A percentile compares a stretch with the other conserved stretches of the same genome.
These are phyloP conservation scores for Neurospora tetrasperma DNA, from an alignment of 495 filamentous ascomycete species.

Conservation along the genomic window DNA sequence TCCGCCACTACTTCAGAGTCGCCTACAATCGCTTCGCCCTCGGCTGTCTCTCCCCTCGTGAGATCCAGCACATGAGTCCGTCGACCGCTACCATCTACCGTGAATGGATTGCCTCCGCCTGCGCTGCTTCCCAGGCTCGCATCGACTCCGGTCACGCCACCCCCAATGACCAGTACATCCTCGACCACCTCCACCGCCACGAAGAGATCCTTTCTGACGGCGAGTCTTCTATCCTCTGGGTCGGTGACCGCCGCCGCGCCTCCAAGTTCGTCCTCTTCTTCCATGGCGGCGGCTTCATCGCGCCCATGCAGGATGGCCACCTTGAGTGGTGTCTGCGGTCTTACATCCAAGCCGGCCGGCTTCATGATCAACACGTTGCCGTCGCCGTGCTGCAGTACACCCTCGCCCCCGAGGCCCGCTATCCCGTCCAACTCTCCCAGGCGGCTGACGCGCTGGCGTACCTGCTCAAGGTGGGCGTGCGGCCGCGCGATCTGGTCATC, in stretches of 20 bases:
- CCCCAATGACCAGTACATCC: conserved; percentile 6
- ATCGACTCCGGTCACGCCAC: neutral
- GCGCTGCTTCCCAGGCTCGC: neutral
- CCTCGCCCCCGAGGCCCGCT: conserved; percentile 16
- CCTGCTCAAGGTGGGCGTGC: conserved; percentile 13
- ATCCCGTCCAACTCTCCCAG: conserved; percentile 21
- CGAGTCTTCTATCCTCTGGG: conserved; percentile 18
- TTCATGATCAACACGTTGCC: conserved; percentile 9
- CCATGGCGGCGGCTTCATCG: conserved; percentile 25
- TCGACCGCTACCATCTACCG: conserved; percentile 6
- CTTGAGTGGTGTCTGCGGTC: conserved; percentile 20
- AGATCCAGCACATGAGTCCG: conserved; percentile 12
- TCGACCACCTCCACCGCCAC: conserved; percentile 5
- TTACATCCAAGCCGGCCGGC: conserved; percentile 12
- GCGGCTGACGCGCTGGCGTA: conserved; percentile 17
- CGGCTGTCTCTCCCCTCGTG: conserved; percentile 3
- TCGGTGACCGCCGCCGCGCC: conserved; percentile 21
- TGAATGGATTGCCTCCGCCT: conserved; percentile 6
- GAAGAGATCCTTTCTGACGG: conserved; percentile 14
- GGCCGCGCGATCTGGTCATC: conserved; percentile 16
- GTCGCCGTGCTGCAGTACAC: conserved; percentile 26
- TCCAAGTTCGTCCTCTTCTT: conserved; percentile 26
- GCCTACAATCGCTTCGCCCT: conserved; percentile 15
- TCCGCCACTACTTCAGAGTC: conserved; percentile 7
- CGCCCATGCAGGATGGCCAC: conserved; percentile 13